Evolutionary conservation across 2,329 filamentous ascomycete species (phyloP).

Genomic region (Fusarium armeniacum): DNA sequence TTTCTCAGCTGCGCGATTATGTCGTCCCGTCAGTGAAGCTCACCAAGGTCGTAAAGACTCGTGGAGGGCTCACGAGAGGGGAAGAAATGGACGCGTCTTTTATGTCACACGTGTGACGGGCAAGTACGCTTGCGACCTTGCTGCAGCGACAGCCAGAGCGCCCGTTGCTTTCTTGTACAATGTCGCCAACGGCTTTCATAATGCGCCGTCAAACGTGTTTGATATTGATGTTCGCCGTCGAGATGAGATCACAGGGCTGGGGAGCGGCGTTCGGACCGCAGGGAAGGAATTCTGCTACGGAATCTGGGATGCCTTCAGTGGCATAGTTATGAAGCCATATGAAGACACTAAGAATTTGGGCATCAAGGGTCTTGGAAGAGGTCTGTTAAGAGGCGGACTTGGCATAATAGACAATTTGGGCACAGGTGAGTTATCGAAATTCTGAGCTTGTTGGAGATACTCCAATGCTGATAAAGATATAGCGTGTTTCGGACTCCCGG

Average conservation of each 20-base stretch:
- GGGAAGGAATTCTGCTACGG: conserved; percentile 75
- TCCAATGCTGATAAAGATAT: background rate
- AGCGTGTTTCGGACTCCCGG: conserved; percentile 61
- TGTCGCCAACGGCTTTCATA: conserved; percentile 79
- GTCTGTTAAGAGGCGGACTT: conserved; percentile 61
- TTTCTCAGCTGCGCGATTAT: conserved; percentile 2
- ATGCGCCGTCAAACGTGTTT: conserved; percentile 75
- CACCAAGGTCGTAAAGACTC: conserved; percentile 43
- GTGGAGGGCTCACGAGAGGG: conserved; percentile 49
- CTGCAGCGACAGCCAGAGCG: conserved; percentile 72
- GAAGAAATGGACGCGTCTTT: conserved; percentile 46
- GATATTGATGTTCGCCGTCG: conserved; percentile 72
- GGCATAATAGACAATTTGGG: conserved; percentile 62
- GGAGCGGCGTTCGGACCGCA: conserved; percentile 71
- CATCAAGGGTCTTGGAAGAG: conserved; percentile 72
- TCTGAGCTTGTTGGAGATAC: accelerated
- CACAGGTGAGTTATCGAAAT: conserved; percentile 50
- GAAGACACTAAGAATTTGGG: conserved; percentile 74
- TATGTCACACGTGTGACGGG: conserved; percentile 59
- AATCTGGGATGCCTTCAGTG: conserved; percentile 77
- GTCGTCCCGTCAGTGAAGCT: conserved; percentile 36
- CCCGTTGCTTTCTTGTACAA: conserved; percentile 78
- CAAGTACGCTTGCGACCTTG: conserved; percentile 70
- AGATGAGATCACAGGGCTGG: conserved; percentile 76
- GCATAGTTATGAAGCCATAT: conserved; percentile 74